Base-by-base conservation (phyloP, 2,329 filamentous ascomycete species). In the Botrytis cinerea region DNA sequence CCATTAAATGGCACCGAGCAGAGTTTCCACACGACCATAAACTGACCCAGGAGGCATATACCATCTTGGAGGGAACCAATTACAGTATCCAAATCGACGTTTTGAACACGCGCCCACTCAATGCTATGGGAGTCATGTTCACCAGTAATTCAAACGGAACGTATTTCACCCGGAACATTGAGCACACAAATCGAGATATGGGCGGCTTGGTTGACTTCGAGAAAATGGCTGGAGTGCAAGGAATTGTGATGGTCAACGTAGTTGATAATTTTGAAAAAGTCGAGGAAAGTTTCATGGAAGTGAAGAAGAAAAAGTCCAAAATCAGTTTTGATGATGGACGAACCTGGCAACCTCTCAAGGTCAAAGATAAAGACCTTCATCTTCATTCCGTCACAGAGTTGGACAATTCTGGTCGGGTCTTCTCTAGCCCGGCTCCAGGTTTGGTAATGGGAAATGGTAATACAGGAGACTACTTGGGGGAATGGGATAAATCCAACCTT, bases 61-160 rank as follows among this genome's bases (percentile, higher is more conserved):
- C 96, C 0, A 88, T 99, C 66, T 87, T 99, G 59, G 95, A 98
- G 83, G 96, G 95, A 79, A 98, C 96, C 60, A 95, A 97, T 81
- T 98, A 99, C 85, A 98, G 95, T 84, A 94, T 99, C 78, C 95
- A 98, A 83, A 90, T 99, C 72, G 95, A 98, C 82, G 95, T 98
- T 76, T 91, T 95, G 87, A 93, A 92, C 1, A 86, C 86, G 57
- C 85, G 84, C 62, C 87, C 87, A 20, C 87, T 87, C 1, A 89
- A 88, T 54, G 89, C 92, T 0, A 95, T 97, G 89, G 97, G 96
- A 48, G 90, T 92, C 18, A 86, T 99, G 73, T 95, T 98, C 80
- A 97, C 94, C 9, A 98, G 95, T 81, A 99, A 99, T 81, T 98
- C 95, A 46, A 97, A 98, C 81, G 96, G 96, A 75, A 98, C 94